Percentiles rank a stretch among this genome's conserved stretches.
These are phyloP conservation scores for Hericium rajendrae DNA, from an alignment of 768 basidiomycete genomes.

Conservation along the genomic window DNA sequence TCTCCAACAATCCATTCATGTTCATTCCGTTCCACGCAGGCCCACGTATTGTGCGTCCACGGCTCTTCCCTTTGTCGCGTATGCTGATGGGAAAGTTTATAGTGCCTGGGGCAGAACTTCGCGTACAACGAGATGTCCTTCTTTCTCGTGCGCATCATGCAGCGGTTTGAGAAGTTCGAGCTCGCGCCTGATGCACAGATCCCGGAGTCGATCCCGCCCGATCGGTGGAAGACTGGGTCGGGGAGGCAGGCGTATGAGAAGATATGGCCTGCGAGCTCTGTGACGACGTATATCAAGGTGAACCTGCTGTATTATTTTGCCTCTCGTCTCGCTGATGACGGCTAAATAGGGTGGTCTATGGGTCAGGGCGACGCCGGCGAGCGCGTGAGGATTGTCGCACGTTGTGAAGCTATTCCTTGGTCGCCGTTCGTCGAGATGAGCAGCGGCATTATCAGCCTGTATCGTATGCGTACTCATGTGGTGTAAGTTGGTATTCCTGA, in stretches of 20 bases:
- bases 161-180: conserved; percentile 10
- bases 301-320: neutral
- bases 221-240: neutral
- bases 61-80: neutral
- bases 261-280: neutral
- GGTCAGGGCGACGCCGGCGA: neutral
- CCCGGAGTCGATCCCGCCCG: conserved; percentile 1
- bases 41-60: conserved; percentile 33
- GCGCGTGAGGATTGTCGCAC: too few species aligned
- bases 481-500: too few species aligned
- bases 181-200: conserved; percentile 12
- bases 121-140: conserved; percentile 45
- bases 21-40: conserved; percentile 62
- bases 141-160: conserved; percentile 30
- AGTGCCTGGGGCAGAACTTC: conserved; percentile 47
- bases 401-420: too few species aligned
- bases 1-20: conserved; percentile 52
- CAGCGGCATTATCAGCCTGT: too few species aligned
- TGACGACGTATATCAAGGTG: neutral
- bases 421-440: too few species aligned
- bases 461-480: too few species aligned
- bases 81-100: neutral
- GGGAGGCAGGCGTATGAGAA: neutral
- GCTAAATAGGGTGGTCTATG: neutral
- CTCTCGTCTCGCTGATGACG: neutral